Conservation (phyloP, 164 flowering plant species). For the Pachysandra terminalis region DNA sequence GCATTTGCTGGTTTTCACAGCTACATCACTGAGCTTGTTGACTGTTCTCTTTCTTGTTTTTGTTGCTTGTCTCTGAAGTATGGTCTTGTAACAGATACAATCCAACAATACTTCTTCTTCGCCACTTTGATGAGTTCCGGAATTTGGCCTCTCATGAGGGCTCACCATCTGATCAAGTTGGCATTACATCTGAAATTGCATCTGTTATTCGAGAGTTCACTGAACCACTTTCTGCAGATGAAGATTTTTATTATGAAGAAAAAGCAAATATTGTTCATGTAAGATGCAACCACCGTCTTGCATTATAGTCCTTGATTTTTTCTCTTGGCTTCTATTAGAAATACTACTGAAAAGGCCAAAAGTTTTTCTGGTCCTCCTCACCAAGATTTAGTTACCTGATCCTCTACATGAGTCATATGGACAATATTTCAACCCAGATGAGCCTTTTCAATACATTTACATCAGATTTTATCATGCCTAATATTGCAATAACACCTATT, state of each 20-base stretch:
- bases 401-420: too few relatives aligned
- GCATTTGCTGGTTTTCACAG: too few relatives aligned
- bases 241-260: constrained; percentile 30
- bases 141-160: constrained; percentile 59
- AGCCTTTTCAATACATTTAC: too few relatives aligned
- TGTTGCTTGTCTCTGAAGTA: constrained; percentile 1
- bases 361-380: too few relatives aligned
- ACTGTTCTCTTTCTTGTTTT: background rate
- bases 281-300: constrained; percentile 23
- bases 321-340: background rate
- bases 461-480: too few relatives aligned
- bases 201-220: constrained; percentile 69
- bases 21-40: background rate
- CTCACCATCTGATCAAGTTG: constrained; percentile 59
- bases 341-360: too few relatives aligned
- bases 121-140: constrained; percentile 75
- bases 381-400: too few relatives aligned
- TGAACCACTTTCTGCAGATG: constrained; percentile 42
- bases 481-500: too few relatives aligned
- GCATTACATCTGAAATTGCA: constrained; percentile 69
- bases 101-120: constrained; percentile 83
- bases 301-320: background rate
- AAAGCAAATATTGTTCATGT: constrained; percentile 36
- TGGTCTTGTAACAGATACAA: constrained; percentile 52
- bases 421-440: too few relatives aligned